A percentile compares a stretch with the other conserved stretches of the same genome.
Conservation (phyloP, 192 early-diverging fungal species). For the Kickxella alabastrina region DNA sequence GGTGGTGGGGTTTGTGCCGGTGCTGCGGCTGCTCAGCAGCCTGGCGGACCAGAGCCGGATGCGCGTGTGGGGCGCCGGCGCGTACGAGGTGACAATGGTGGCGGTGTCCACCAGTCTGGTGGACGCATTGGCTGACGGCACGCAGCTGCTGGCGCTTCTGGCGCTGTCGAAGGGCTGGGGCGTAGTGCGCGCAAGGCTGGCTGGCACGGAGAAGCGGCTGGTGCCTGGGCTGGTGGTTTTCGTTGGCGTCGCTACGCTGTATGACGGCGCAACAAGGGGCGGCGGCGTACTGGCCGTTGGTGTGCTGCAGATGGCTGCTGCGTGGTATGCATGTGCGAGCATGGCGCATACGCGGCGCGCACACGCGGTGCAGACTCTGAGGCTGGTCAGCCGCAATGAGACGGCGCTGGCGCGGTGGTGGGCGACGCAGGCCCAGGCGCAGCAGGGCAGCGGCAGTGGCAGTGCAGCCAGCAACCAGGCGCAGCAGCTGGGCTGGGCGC, state of each 20-base stretch:
- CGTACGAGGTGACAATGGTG: conserved; percentile 42
- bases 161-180: conserved; percentile 48
- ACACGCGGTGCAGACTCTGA: conserved; percentile 30
- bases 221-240: conserved; percentile 38
- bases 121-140: conserved; percentile 37
- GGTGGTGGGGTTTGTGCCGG: conserved; percentile 25
- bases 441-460: too few species aligned
- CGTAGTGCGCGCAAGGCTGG: conserved; percentile 35
- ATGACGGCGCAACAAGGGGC: conserved; percentile 42
- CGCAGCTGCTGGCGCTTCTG: conserved; percentile 27
- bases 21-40: conserved; percentile 35
- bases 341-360: conserved; percentile 29
- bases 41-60: conserved; percentile 44
- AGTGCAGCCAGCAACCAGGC: too few species aligned
- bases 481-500: not conserved
- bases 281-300: conserved; percentile 39
- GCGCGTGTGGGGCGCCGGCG: conserved; percentile 22
- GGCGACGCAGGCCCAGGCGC: not conserved
- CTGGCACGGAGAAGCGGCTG: conserved; percentile 37
- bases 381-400: conserved; percentile 40
- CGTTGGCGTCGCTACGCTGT: conserved; percentile 27
- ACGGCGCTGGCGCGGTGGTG: conserved; percentile 25
- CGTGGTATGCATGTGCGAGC: conserved; percentile 29
- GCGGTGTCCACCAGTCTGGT: conserved; percentile 44
- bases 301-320: conserved; percentile 22